phyloP scores from a whole-genome alignment of 192 early-diverging fungal species.

The Umbelopsis sp. region DNA sequence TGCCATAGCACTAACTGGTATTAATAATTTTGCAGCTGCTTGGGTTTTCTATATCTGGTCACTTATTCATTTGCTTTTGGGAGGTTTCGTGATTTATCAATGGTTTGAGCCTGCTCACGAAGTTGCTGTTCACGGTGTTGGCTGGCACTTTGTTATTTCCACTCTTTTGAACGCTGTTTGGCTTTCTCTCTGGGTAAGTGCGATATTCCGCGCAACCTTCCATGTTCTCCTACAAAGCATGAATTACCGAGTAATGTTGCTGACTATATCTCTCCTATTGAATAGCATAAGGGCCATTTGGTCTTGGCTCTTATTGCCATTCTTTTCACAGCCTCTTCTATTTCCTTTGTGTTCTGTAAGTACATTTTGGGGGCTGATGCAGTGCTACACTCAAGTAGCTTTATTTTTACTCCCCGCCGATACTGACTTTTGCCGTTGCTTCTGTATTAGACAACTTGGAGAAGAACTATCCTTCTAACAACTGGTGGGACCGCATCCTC shows the following conservation, averaged over 20 bases:
- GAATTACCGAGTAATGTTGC: background rate
- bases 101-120: constrained; percentile 56
- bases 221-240: background rate
- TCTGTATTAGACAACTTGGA: constrained; percentile 42
- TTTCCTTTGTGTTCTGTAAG: constrained; percentile 61
- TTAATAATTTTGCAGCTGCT: constrained; percentile 36
- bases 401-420: background rate
- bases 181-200: constrained; percentile 63
- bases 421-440: background rate
- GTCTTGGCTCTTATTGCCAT: constrained; percentile 56
- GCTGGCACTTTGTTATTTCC: constrained; percentile 66
- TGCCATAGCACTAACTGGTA: background rate
- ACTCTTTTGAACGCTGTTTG: constrained; percentile 60
- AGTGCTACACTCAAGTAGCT: background rate
- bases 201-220: background rate
- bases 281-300: constrained; percentile 48
- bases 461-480: constrained; percentile 35
- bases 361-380: background rate
- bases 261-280: constrained; percentile 4
- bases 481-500: constrained; percentile 49
- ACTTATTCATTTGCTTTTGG: constrained; percentile 62
- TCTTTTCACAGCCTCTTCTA: constrained; percentile 58
- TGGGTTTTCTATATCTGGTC: constrained; percentile 67
- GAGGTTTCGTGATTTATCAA: constrained; percentile 67
- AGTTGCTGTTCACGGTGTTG: constrained; percentile 57